Evolutionary conservation across 2,329 filamentous ascomycete species (phyloP), one percentile per base, ranked within the genome.

Genomic region (Beauveria asiatica): DNA sequence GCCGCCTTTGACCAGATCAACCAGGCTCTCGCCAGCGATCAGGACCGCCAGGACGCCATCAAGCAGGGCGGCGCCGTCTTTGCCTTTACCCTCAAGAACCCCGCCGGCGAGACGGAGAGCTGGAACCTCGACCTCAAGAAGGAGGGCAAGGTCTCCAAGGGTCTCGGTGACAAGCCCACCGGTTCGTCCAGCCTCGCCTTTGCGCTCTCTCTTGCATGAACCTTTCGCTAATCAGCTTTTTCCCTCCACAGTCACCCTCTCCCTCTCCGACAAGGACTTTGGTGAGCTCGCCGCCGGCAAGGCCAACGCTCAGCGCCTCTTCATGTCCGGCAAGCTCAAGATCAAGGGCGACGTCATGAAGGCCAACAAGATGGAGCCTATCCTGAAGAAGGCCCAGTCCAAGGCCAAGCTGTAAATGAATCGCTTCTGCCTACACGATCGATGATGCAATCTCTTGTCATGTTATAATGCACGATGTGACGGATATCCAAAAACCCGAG

Each of bases 291-390:
- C 96, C 59, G 70, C 80, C 42, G 94, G 94, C 72, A 91, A 95
- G 80, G 91, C 90, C 68, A 96, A 97, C 72, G 92, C 94, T 61
- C 94, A 99, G 82, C 86, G 87, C 68, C 79, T 99, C 65, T 97
- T 97, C 79, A 97, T 99, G 93, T 84, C 84, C n/a, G 94, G 94
- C 69, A 97, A 96, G 83, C 82, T 99, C 72, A 99, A 97, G 89
- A 85, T 97, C 73, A 95, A 92, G 85, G 94, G 94, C 64, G 92
- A 97, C 74, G 86, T 97, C 63, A 97, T 97, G 93, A 97, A 97
- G 84, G 89, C 94, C 42, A 97, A 92, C 62, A 96, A 95, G 86
- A 85, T 97, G 76, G 92, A 97, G 77, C 89, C 91, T 45, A 88
- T 97, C 69, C 78, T 96, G 65, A 92, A 91, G 82, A 94, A 92